Conservation (phyloP, 805 yeast species). For the Starmerella asiatica region DNA sequence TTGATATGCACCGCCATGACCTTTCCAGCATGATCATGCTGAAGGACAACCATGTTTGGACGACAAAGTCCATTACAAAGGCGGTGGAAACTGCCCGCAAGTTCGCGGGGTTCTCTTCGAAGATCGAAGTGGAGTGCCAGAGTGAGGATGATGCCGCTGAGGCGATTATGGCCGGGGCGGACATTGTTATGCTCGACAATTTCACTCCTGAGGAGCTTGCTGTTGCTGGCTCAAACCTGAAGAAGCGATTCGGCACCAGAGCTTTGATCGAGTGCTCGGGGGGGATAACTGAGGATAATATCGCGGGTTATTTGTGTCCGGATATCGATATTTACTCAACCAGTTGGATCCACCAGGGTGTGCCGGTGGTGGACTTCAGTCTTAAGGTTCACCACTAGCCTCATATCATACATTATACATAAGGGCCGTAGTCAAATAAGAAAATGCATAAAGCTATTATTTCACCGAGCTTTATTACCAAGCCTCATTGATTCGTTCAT, state of each 20-base stretch:
- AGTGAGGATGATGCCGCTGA: conserved; percentile 75
- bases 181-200: conserved; percentile 87
- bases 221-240: conserved; percentile 50
- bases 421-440: too few relatives aligned
- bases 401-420: neutral
- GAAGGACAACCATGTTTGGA: conserved; percentile 86
- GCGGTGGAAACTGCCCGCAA: conserved; percentile 67
- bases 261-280: conserved; percentile 85
- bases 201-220: conserved; percentile 55
- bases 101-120: conserved; percentile 78
- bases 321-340: conserved; percentile 86
- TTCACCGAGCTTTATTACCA: neutral
- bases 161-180: conserved; percentile 92
- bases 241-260: conserved; percentile 36
- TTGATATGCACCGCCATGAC: conserved; percentile 85
- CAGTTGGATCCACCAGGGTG: conserved; percentile 86
- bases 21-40: conserved; percentile 90
- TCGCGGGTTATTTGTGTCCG: conserved; percentile 51
- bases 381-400: conserved; percentile 46
- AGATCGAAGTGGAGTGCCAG: conserved; percentile 88
- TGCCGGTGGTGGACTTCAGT: conserved; percentile 67
- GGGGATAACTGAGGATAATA: conserved; percentile 62
- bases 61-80: conserved; percentile 78
- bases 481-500: neutral
- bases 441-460: too few relatives aligned